Evolutionary conservation across 2,329 filamentous ascomycete species (phyloP).

Genomic region (Fusarium sterilihyphosum): DNA sequence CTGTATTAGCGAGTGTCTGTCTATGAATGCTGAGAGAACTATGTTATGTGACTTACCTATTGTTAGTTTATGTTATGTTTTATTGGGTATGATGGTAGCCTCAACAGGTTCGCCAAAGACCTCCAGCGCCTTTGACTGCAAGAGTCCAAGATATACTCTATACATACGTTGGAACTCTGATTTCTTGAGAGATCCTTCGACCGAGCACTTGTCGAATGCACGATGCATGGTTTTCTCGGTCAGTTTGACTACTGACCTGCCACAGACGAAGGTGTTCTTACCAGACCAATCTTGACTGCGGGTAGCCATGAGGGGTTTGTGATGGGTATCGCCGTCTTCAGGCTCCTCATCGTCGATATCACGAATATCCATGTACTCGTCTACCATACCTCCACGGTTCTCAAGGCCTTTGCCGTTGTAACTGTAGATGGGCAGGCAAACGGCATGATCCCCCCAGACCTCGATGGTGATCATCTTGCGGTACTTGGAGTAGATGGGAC

Average conservation of each 20-base stretch:
- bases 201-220: constrained; percentile 19
- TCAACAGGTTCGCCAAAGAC: constrained; percentile 6
- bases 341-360: constrained; percentile 4
- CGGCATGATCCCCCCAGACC: constrained; percentile 26
- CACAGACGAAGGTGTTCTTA: constrained; percentile 15
- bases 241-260: constrained; percentile 28
- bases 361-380: constrained; percentile 36
- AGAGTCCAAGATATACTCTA: background rate
- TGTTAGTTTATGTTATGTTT: background rate
- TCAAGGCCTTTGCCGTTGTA: constrained; percentile 31
- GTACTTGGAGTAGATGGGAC: constrained; percentile 38
- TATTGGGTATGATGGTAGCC: background rate
- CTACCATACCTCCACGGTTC: background rate
- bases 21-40: background rate
- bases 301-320: constrained; percentile 7
- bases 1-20: background rate
- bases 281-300: constrained; percentile 2
- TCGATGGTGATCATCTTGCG: constrained; percentile 39
- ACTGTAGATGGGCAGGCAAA: constrained; percentile 33
- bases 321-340: background rate
- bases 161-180: constrained; percentile 10
- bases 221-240: constrained; percentile 25
- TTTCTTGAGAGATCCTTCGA: constrained; percentile 20
- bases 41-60: background rate
- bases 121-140: background rate